Evolutionary conservation across 768 basidiomycete species (phyloP).

Genomic region (Antrodiella citrinella): DNA sequence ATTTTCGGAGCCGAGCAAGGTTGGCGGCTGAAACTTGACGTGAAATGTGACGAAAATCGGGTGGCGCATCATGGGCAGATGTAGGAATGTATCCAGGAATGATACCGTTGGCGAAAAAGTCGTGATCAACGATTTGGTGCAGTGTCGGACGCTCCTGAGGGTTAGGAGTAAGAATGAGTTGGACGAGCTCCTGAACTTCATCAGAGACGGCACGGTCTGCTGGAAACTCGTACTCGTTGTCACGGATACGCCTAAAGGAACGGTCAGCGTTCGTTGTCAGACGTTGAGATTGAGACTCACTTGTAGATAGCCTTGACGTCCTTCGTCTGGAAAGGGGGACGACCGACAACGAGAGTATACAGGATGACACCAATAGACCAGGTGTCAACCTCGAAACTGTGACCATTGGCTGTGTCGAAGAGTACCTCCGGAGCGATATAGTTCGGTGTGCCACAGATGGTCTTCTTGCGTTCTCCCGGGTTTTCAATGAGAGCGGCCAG

Average conservation of each 20-base stretch:
- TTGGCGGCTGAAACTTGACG: slow-evolving; percentile 57
- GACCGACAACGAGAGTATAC: slow-evolving; percentile 88
- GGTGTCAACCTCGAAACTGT: slow-evolving; percentile 97
- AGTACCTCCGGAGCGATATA: slow-evolving; percentile 98
- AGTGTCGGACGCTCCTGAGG: slow-evolving; percentile 78
- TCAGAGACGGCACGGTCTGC: slow-evolving; percentile 60
- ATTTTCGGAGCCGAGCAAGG: slow-evolving; percentile 56
- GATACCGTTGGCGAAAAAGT: slow-evolving; percentile 75
- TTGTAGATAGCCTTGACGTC: slow-evolving; percentile 96
- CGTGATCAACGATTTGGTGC: slow-evolving; percentile 75
- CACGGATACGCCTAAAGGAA: slow-evolving; percentile 69
- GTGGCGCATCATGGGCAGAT: slow-evolving; percentile 66
- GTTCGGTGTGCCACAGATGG: slow-evolving; percentile 97
- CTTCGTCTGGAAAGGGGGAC: slow-evolving; percentile 98
- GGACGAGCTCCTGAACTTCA: slow-evolving; percentile 72
- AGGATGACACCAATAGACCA: slow-evolving; percentile 98
- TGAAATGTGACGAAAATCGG: slow-evolving; percentile 67
- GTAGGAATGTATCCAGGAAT: slow-evolving; percentile 77
- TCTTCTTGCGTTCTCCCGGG: slow-evolving; percentile 96
- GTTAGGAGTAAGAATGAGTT: slow-evolving; percentile 77
- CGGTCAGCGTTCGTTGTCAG: too few relatives aligned
- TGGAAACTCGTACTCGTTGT: slow-evolving; percentile 92
- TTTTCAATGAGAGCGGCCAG: slow-evolving; percentile 94
- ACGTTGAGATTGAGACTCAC: slow-evolving; percentile 35
- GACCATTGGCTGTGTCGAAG: slow-evolving; percentile 91